Evolutionary conservation across 1,284 basidiomycete species (phyloP), one percentile per base, ranked within the genome.

Genomic region (Apiotrichum gracile): DNA sequence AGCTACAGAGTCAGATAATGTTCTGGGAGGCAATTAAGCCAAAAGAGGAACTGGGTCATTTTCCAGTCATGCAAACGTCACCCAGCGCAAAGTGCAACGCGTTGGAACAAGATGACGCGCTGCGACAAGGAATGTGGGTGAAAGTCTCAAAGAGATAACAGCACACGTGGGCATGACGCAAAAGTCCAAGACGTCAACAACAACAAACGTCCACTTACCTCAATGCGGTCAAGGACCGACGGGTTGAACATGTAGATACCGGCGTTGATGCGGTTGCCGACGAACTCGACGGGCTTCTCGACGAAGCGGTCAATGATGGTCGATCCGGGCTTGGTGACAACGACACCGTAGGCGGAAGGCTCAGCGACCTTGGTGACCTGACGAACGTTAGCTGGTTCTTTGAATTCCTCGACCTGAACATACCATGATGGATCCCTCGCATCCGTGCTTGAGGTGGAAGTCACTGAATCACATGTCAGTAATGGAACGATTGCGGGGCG

Each of bases 191-290:
- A 29, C 3, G 31, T 44, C 25, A 43, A 8, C 14, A 10, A 17
- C 6, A 9, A 14, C 54, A 43, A 25, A 5, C 4, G 14, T 4
- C 25, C 21, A 47, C 72, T 55, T 52, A 77, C 75, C 70, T 80
- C 77, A 55, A 80, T 80, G 50, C 79, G 74, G 65, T 78, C 65
- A 50, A 80, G 69, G 42, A 80, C 69, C 37, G 69, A 73, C 13
- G 79, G 79, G 75, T 78, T 78, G 76, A 80, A 79, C 65, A 80
- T 78, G 73, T 80, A 80, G 73, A 80, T 79, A 68, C 79, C 79
- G 55, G 78, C 79, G 70, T 80, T 80, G 73, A 80, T 79, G 53
- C 78, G 68, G 75, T 80, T 80, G 42, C 79, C 79, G 51, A 80
- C 79, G 54, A 79, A 80, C 60, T 78, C 77, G 55, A 78, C 77